phyloP scores from a whole-genome alignment of 371 early-diverging fungal species.

The Mortierella sp. region DNA sequence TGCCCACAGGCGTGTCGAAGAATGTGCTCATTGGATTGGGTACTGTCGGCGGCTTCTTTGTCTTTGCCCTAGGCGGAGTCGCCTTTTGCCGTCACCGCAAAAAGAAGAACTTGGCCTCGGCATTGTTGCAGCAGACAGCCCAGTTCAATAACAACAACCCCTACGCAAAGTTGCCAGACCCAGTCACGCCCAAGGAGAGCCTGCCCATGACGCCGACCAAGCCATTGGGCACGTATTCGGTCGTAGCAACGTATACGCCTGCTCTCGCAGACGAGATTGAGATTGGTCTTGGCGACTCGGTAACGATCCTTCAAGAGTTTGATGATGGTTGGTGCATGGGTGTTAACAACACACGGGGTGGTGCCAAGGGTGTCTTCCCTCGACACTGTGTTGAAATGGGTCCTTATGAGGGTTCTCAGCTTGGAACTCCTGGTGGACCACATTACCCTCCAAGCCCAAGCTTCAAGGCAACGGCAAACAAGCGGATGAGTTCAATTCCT shows the following conservation, averaged over 20 bases:
- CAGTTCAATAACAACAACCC: conserved; percentile 52
- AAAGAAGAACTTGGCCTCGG: conserved; percentile 45
- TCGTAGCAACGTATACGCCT: conserved; percentile 70
- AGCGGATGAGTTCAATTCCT: conserved; percentile 48
- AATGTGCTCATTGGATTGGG: conserved; percentile 42
- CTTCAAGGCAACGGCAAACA: conserved; percentile 48
- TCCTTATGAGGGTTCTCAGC: conserved; percentile 41
- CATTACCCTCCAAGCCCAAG: conserved; percentile 42
- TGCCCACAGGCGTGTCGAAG: conserved; percentile 29
- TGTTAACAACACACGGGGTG: conserved; percentile 66
- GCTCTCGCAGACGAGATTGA: conserved; percentile 75
- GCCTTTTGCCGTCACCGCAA: conserved; percentile 53
- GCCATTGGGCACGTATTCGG: conserved; percentile 63
- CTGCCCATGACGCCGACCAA: conserved; percentile 46
- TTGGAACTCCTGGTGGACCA: conserved; percentile 41
- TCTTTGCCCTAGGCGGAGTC: conserved; percentile 40
- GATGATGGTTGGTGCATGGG: conserved; percentile 81
- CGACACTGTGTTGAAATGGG: conserved; percentile 66
- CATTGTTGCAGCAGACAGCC: conserved; percentile 42
- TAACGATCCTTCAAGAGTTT: conserved; percentile 69
- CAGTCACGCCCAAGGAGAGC: conserved; percentile 32
- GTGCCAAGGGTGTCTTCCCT: conserved; percentile 73
- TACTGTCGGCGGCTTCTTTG: conserved; percentile 42
- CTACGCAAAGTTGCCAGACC: conserved; percentile 44
- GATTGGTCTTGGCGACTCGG: conserved; percentile 70